Base-by-base conservation (phyloP, 306 rosid species). In the Cucumis cinereus region DNA sequence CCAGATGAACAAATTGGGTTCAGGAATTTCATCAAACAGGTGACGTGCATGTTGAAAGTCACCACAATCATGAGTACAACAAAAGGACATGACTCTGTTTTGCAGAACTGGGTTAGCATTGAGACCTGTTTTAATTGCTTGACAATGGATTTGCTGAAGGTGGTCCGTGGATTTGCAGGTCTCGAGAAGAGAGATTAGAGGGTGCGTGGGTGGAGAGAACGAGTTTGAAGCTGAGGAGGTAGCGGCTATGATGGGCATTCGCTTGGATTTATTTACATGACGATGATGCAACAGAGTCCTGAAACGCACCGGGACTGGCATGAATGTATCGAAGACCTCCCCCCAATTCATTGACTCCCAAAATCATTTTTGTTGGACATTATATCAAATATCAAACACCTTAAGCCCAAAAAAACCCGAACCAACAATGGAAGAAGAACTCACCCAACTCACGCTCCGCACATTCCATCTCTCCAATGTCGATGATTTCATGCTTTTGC, bases 101-200 rank as follows among this genome's bases (percentile, higher is more conserved):
- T 56, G 91, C 24, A 85, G 78, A 28, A 79, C 15, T 1, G 85
- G 88, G 45, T 83, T 56, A 9, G 90, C 81, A 68, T 64, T 41
- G 49, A 86, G 43, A 64, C 94, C 97, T 76, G 71, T 59, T 85
- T 77, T 83, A 79, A 88, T 78, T 55, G 88, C 54, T 35, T 82
- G 90, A 20, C 92, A 91, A 77, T 88, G 91, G 61, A 88, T 83
- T 86, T 91, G 93, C 85, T 84, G 89, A 64, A 93, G 79, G 14
- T 86, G 91, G 36, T 86, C 78, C 89, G 86, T 86, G 80, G 91
- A 87, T 33, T 84, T 82, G 86, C 93, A 90, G 54, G 60, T 79
- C 64, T 85, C 81, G 56, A 91, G 75, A 68, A 88, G 77, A 69
- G 68, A 54, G 64, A 82, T 12, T 47, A 47, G 56, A 10, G 80